phyloP scores from a whole-genome alignment of 164 flowering plant species.

The Warburgia ugandensis region DNA sequence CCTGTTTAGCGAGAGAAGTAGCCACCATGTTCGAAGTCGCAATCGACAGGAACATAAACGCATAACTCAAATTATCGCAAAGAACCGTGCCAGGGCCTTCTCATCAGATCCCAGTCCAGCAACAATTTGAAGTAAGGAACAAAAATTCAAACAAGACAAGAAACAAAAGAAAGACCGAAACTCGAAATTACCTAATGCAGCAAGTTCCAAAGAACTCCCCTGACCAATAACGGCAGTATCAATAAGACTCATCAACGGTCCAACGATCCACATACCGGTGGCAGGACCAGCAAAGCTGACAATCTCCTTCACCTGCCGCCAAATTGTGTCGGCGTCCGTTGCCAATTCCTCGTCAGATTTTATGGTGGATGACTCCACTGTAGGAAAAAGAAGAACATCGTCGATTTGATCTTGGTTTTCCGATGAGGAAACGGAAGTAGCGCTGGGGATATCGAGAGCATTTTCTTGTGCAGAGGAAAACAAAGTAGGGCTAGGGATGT shows the following conservation, averaged over 20 bases:
- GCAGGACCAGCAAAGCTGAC: conserved; percentile 83
- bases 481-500: neutral
- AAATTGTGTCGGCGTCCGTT: conserved; percentile 32
- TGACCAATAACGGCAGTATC: conserved; percentile 94
- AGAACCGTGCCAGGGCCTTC: conserved; percentile 93
- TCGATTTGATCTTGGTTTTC: too few species aligned
- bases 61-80: conserved; percentile 67
- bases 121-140: neutral
- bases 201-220: conserved; percentile 87
- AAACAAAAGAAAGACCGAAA: neutral
- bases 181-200: conserved; percentile 70
- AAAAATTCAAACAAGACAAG: neutral
- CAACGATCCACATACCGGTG: conserved; percentile 77
- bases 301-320: conserved; percentile 70
- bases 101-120: conserved; percentile 7
- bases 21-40: conserved; percentile 97
- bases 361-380: too few species aligned
- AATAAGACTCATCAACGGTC: conserved; percentile 89
- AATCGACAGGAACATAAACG: conserved; percentile 91
- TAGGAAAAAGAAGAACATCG: too few species aligned
- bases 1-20: conserved; percentile 74
- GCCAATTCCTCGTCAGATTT: neutral
- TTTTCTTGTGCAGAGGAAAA: neutral
- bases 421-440: neutral
- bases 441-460: neutral